A percentile compares a stretch with the other conserved stretches of the same genome.
Evolutionary conservation across 176 grass and related monocot genomes (phyloP).

Genomic region (Cenchrus purpureus): DNA sequence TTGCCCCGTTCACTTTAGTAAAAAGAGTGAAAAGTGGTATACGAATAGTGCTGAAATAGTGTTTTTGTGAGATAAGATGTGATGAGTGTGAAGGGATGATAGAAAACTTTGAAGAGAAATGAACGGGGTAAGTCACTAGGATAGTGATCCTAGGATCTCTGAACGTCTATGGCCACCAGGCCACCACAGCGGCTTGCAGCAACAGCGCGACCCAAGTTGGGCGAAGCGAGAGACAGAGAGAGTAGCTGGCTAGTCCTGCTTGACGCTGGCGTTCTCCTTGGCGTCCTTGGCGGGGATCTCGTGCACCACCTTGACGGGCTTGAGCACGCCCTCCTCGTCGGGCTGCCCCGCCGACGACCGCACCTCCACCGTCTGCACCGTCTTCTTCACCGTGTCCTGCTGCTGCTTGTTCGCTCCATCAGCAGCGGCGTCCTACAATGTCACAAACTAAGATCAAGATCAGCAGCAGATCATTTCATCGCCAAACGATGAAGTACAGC

Average conservation of each 20-base stretch:
- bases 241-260: conserved; percentile 33
- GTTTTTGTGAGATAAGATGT: too few relatives aligned
- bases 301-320: conserved; percentile 42
- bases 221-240: too few relatives aligned
- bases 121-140: too few relatives aligned
- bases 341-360: conserved; percentile 42
- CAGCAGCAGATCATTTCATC: neutral
- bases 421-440: neutral
- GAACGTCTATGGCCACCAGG: too few relatives aligned
- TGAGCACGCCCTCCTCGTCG: conserved; percentile 7
- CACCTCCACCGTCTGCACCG: conserved; percentile 57
- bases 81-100: too few relatives aligned
- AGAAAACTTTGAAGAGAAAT: too few relatives aligned
- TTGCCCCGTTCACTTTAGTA: too few relatives aligned
- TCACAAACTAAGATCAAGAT: neutral
- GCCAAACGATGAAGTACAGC: neutral
- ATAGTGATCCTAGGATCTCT: too few relatives aligned
- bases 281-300: conserved; percentile 46
- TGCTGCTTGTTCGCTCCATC: neutral
- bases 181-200: too few relatives aligned
- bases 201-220: too few relatives aligned
- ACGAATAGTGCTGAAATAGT: too few relatives aligned
- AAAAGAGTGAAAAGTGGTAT: too few relatives aligned
- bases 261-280: neutral
- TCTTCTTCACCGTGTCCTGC: conserved; percentile 33